These are phyloP conservation scores for Sechiopsis laciniata DNA, from an alignment of 306 rosid genomes.

Conservation along the genomic window DNA sequence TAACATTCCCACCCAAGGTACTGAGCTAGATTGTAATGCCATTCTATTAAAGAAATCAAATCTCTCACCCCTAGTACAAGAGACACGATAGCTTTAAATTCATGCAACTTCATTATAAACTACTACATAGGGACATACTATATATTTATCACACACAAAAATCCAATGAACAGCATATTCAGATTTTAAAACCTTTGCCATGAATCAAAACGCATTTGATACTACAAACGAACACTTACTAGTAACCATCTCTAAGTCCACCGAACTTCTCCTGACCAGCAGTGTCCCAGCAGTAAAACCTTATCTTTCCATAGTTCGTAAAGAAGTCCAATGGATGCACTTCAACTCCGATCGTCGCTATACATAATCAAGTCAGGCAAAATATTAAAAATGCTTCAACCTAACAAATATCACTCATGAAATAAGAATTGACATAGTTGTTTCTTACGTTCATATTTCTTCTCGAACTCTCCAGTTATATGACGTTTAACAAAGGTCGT, in stretches of 20 bases:
- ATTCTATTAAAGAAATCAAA: not conserved
- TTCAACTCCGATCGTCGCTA: slow-evolving; percentile 33
- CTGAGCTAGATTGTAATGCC: not conserved
- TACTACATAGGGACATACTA: no score
- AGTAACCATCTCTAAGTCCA: slow-evolving; percentile 31
- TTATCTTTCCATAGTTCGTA: slow-evolving; percentile 29
- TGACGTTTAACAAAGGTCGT: slow-evolving; percentile 33
- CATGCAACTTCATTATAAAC: not conserved
- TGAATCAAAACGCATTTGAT: not conserved
- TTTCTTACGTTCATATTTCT: slow-evolving; percentile 30
- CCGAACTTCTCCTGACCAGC: slow-evolving; percentile 35
- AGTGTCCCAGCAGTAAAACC: slow-evolving; percentile 32
- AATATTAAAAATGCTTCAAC: not conserved
- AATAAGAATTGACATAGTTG: not conserved
- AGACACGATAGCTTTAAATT: not conserved
- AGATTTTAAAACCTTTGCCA: not conserved
- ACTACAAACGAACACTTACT: slow-evolving; percentile 16
- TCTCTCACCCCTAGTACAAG: not conserved
- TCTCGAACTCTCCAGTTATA: slow-evolving; percentile 33
- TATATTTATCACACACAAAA: no score
- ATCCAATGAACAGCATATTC: not conserved
- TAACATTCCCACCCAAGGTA: not conserved
- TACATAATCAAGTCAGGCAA: not conserved
- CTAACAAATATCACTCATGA: not conserved
- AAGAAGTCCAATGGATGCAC: slow-evolving; percentile 32